Percentiles rank a stretch among this genome's conserved stretches.
phyloP scores from a whole-genome alignment of 495 filamentous ascomycete genomes.

The Penicillium coffeae region DNA sequence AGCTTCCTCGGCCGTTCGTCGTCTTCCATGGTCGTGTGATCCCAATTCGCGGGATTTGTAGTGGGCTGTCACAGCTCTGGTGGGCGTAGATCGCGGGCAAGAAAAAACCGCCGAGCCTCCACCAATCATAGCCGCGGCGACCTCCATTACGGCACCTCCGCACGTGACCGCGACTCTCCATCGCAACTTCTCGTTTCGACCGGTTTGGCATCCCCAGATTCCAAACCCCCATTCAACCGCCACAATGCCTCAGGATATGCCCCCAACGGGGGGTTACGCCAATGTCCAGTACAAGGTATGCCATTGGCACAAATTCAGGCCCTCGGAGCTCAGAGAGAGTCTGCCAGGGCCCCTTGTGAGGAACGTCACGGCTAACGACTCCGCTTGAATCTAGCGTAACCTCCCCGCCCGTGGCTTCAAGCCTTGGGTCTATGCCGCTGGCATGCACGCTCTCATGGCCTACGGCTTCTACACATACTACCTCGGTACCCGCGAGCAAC shows the following conservation, averaged over 20 bases:
- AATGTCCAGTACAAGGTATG: slow-evolving; percentile 93
- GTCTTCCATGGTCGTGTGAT: slow-evolving; percentile 41
- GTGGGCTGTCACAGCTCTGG: slow-evolving; percentile 9
- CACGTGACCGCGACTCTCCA: slow-evolving; percentile 34
- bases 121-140: slow-evolving; percentile 30
- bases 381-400: slow-evolving; percentile 63
- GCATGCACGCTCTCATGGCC: slow-evolving; percentile 68
- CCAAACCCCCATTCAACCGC: slow-evolving; percentile 13
- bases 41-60: background rate
- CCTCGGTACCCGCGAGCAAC: slow-evolving; percentile 75
- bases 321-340: background rate
- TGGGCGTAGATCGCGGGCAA: slow-evolving; percentile 12
- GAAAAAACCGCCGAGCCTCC: slow-evolving; percentile 15
- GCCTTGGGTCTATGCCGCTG: slow-evolving; percentile 70
- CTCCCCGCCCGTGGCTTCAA: slow-evolving; percentile 88
- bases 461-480: slow-evolving; percentile 85
- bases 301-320: slow-evolving; percentile 15
- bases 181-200: slow-evolving; percentile 36
- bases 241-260: slow-evolving; percentile 76
- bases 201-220: slow-evolving; percentile 9
- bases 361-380: slow-evolving; percentile 6
- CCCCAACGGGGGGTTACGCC: slow-evolving; percentile 88
- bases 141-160: slow-evolving; percentile 29
- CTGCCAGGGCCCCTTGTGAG: background rate
- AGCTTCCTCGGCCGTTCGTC: slow-evolving; percentile 53